Evolutionary conservation across 306 rosid genomes (phyloP), one percentile per base, ranked within the genome.

Genomic region (Datisca glomerata): DNA sequence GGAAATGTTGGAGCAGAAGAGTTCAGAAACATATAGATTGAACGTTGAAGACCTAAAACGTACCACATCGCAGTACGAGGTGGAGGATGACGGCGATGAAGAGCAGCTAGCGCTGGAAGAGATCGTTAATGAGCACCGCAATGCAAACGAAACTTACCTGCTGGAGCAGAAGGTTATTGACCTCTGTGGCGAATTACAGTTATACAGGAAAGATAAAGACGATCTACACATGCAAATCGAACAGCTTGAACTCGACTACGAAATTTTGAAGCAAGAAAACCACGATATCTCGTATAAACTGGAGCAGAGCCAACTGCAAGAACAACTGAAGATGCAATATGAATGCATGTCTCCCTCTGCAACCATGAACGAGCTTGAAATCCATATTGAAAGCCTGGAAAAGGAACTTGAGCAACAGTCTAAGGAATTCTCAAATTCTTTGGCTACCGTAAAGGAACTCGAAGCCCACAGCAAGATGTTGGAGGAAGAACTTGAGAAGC

Each of bases 171-270:
- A 80, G 57, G 68, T 89, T 31, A 63, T 64, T 35, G 91, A 84
- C 51, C 83, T 89, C 45, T 63, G 64, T 47, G 62, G 81, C 17
- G 95, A 89, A 75, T 72, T 89, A 17, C 95, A 89, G 52, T 57
- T 75, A 45, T 74, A 80, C 24, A 70, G 79, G 43, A 70, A 82
- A 66, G 91, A 84, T 70, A 89, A 69, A 74, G 95, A 89, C 45
- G 98, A 84, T 55, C 59, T 89, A 12, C 93, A 78, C 57, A 72
- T 84, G 86, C 98, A 89, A 57, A 60, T 84, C 69, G 98, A 84
- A 71, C 98, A 89, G 61, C 81, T 89, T 63, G 98, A 91, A 12
- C 81, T 89, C 21, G 98, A 89, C 67, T 83, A 75, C 63, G 98
- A 89, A 64, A 80, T 89, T 63, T 38, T 89, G 77, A 89, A 89